phyloP scores from a whole-genome alignment of 805 yeast species.

The Wickerhamomyces queroliae region DNA sequence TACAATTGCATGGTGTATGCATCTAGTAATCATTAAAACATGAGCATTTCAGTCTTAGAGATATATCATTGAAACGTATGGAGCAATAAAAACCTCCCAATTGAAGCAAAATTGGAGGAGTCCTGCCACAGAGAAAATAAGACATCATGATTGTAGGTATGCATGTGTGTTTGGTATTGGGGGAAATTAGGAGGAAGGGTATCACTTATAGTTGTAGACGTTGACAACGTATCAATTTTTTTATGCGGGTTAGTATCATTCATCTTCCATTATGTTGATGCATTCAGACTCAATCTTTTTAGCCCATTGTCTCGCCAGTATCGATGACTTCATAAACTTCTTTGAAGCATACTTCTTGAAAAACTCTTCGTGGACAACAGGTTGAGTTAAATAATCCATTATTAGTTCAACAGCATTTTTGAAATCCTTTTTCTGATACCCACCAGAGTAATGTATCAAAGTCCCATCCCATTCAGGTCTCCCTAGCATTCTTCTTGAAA shows the following conservation, averaged over 20 bases:
- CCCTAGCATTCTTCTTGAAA: constrained; percentile 67
- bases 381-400: constrained; percentile 68
- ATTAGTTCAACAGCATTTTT: constrained; percentile 67
- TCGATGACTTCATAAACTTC: constrained; percentile 79
- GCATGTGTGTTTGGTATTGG: no score
- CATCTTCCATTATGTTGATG: constrained; percentile 7
- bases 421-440: constrained; percentile 70
- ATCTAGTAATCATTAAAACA: no score
- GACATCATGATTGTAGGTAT: no score
- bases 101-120: no score
- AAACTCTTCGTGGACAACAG: constrained; percentile 85
- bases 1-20: no score
- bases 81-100: no score
- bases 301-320: constrained; percentile 79
- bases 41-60: no score
- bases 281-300: constrained; percentile 37
- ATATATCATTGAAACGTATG: no score
- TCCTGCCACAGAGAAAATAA: no score
- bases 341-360: constrained; percentile 88
- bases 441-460: constrained; percentile 86
- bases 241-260: neutral
- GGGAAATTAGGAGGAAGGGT: neutral
- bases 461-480: constrained; percentile 77
- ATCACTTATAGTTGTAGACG: no score
- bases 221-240: no score